These are phyloP conservation scores for Microbotryum scabiosae DNA, from an alignment of 1,284 basidiomycete genomes.

Conservation along the genomic window DNA sequence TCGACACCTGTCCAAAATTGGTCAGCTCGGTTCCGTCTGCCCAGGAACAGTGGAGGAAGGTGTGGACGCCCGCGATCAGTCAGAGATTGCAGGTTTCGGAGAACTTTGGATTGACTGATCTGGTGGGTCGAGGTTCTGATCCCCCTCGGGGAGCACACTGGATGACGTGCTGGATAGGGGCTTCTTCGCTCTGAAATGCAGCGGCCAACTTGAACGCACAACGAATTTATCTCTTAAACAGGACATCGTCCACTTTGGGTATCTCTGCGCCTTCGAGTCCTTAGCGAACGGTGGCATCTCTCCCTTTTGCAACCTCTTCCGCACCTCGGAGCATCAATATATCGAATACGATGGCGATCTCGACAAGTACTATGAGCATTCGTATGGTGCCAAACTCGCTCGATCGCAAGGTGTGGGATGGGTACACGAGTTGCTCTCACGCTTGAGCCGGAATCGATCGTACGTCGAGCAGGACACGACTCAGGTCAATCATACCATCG, in stretches of 20 bases:
- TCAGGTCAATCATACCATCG: slow-evolving; percentile 54
- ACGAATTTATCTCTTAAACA: slow-evolving; percentile 53
- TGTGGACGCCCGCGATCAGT: no score
- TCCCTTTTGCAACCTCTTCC: no score
- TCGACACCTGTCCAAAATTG: no score
- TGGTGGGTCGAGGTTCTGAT: no score
- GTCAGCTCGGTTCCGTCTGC: no score
- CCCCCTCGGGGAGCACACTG: no score
- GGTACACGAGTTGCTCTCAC: slow-evolving; percentile 70
- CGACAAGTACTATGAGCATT: slow-evolving; percentile 58
- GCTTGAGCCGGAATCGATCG: slow-evolving; percentile 50
- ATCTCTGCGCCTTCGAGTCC: slow-evolving; percentile 61
- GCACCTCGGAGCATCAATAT: no score
- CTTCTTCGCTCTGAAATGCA: slow-evolving; percentile 32
- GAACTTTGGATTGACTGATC: no score
- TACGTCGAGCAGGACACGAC: slow-evolving; percentile 55
- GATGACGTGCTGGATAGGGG: no score
- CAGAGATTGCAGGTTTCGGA: no score
- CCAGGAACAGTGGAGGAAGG: no score
- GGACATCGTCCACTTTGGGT: slow-evolving; percentile 58
- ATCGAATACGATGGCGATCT: slow-evolving; percentile 50
- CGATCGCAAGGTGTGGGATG: slow-evolving; percentile 52
- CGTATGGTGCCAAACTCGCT: slow-evolving; percentile 36
- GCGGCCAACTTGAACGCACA: slow-evolving; percentile 54
- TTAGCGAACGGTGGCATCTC: no score